phyloP scores from a whole-genome alignment of 176 grass and related monocot genomes.

The Avena atlantica region DNA sequence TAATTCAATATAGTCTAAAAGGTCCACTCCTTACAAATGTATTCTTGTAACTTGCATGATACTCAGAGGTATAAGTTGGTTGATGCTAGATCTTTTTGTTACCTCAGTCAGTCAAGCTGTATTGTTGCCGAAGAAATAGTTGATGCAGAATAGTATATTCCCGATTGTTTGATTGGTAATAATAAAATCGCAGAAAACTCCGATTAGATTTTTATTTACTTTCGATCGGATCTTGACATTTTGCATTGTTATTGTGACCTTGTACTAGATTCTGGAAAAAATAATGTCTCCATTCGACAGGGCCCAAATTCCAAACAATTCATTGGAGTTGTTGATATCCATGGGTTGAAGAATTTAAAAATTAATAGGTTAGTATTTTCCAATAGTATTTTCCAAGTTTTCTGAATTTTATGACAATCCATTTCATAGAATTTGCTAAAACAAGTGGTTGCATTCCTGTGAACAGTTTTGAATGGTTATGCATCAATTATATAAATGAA shows the following conservation, averaged over 20 bases:
- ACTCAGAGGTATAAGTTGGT: constrained; percentile 72
- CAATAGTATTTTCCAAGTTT: too few relatives aligned
- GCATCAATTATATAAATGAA: too few relatives aligned
- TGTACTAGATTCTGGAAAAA: constrained; percentile 86
- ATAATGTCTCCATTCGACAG: constrained; percentile 96
- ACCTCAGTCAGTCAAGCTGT: constrained; percentile 89
- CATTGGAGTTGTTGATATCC: constrained; percentile 75
- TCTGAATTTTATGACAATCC: too few relatives aligned
- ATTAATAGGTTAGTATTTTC: too few relatives aligned
- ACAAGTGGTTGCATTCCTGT: too few relatives aligned
- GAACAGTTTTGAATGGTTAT: too few relatives aligned
- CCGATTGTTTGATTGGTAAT: constrained; percentile 93
- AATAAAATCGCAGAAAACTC: not conserved
- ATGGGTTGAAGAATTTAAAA: too few relatives aligned
- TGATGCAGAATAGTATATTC: constrained; percentile 92
- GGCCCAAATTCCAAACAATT: constrained; percentile 90
- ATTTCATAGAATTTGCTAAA: too few relatives aligned
- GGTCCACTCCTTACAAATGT: not conserved
- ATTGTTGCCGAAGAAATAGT: constrained; percentile 86
- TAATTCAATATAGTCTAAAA: constrained; percentile 22
- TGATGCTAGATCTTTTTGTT: constrained; percentile 73
- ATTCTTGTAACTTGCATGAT: constrained; percentile 59
- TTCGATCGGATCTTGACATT: constrained; percentile 19
- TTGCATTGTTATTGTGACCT: constrained; percentile 32
- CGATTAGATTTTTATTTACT: constrained; percentile 33